Evolutionary conservation across 148 eudicot species (phyloP).

Genomic region (Camellia sinensis): DNA sequence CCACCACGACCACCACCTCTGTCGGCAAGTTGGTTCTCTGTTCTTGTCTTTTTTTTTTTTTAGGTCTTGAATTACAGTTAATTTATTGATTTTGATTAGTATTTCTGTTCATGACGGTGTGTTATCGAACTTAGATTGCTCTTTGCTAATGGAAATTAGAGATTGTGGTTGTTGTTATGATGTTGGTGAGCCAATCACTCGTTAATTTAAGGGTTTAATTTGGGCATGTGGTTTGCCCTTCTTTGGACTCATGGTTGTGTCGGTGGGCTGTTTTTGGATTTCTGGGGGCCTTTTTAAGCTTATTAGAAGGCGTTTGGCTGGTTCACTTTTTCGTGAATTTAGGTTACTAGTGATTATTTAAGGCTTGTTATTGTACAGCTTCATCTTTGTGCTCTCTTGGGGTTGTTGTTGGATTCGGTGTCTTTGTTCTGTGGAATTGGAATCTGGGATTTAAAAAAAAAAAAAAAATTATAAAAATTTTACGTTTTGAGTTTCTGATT

Average conservation of each 20-base stretch:
- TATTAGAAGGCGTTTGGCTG: slow-evolving; percentile 20
- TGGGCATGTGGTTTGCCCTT: slow-evolving; percentile 38
- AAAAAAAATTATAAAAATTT: too few relatives aligned
- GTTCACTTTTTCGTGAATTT: slow-evolving; percentile 6
- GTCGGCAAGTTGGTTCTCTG: slow-evolving; percentile 16
- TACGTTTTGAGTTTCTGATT: too few relatives aligned
- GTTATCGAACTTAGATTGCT: neutral
- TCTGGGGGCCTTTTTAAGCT: slow-evolving; percentile 25
- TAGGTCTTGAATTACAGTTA: slow-evolving; percentile 4
- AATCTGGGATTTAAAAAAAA: neutral
- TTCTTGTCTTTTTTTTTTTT: neutral
- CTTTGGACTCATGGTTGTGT: slow-evolving; percentile 34
- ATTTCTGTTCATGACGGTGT: neutral
- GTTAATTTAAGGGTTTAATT: slow-evolving; percentile 16
- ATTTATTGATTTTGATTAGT: neutral
- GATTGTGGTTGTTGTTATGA: neutral
- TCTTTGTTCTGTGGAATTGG: slow-evolving; percentile 15
- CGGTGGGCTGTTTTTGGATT: slow-evolving; percentile 32
- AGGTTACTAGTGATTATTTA: neutral
- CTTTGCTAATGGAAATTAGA: neutral
- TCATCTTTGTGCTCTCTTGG: neutral
- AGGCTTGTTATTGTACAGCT: neutral
- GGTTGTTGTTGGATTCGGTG: neutral
- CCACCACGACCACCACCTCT: slow-evolving; percentile 7
- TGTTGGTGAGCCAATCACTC: slow-evolving; percentile 26